Conservation (phyloP, 2,329 filamentous ascomycete genomes). For the Clonostachys sp. region DNA sequence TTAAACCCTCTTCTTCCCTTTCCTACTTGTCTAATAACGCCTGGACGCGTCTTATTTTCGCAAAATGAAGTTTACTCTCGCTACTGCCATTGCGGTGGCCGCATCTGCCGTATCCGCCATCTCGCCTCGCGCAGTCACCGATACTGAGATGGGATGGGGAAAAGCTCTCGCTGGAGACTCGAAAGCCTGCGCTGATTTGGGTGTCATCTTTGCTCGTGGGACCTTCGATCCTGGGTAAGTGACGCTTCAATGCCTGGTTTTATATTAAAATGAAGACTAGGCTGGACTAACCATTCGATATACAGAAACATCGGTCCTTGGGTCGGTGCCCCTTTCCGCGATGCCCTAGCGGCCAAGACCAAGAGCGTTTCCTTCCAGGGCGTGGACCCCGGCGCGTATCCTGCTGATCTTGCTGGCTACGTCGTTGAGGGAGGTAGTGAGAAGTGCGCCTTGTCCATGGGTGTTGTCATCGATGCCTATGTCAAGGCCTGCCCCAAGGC, state of each 20-base stretch:
- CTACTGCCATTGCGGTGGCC: background rate
- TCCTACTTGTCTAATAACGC: too few species aligned
- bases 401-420: slow-evolving; percentile 5
- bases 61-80: background rate
- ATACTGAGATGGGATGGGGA: background rate
- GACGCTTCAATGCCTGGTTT: too few species aligned
- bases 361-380: slow-evolving; percentile 4
- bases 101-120: background rate
- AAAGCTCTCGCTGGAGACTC: background rate
- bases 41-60: too few species aligned
- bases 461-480: slow-evolving; percentile 1
- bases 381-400: slow-evolving; percentile 3
- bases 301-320: slow-evolving; percentile 6
- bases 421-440: slow-evolving; percentile 5
- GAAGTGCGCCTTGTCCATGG: slow-evolving; percentile 2
- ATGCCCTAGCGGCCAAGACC: slow-evolving; percentile 1
- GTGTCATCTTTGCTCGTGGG: slow-evolving; percentile 6
- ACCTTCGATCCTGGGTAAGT: slow-evolving; percentile 6
- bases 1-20: too few species aligned
- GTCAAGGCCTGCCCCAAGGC: slow-evolving; percentile 1
- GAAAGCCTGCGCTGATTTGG: slow-evolving; percentile 1
- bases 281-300: background rate
- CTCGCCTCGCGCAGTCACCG: background rate
- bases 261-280: too few species aligned
- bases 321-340: slow-evolving; percentile 4